Evolutionary conservation across 2,329 filamentous ascomycete species (phyloP).

Genomic region (Metarhizium robertsii): DNA sequence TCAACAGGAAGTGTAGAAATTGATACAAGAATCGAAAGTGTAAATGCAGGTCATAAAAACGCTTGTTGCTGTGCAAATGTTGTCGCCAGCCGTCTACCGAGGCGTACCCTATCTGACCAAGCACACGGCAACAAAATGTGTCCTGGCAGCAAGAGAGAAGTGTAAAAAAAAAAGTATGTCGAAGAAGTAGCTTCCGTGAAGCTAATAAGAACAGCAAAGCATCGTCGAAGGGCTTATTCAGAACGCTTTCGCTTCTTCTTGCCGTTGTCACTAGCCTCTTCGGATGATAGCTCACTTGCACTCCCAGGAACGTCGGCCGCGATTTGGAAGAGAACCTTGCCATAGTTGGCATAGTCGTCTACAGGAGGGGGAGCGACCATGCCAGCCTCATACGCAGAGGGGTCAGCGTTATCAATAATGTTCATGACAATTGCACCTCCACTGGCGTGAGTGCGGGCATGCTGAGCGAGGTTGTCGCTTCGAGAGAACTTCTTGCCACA

Average conservation of each 20-base stretch:
- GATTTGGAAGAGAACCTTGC: conserved; percentile 74
- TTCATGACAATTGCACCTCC: conserved; percentile 87
- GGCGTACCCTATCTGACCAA: conserved; percentile 20
- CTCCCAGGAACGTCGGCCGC: conserved; percentile 64
- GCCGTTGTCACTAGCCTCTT: conserved; percentile 38
- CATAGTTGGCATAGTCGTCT: conserved; percentile 59
- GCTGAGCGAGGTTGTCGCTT: conserved; percentile 94
- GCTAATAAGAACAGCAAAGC: background rate
- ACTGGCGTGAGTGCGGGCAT: conserved; percentile 78
- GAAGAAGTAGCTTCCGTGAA: conserved; percentile 2
- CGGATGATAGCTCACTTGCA: conserved; percentile 47
- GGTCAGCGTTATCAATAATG: conserved; percentile 64
- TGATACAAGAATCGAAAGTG: conserved; percentile 35
- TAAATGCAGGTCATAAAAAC: conserved; percentile 29
- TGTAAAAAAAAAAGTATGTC: conserved; percentile 5
- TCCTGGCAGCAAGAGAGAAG: conserved; percentile 1
- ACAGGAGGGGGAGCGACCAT: conserved; percentile 35
- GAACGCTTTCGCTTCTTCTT: conserved; percentile 67
- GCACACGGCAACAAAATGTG: conserved; percentile 4
- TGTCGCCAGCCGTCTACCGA: conserved; percentile 20
- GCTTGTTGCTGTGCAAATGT: conserved; percentile 24
- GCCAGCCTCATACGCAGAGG: conserved; percentile 30
- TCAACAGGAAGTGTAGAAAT: conserved; percentile 24
- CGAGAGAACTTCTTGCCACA: conserved; percentile 99
- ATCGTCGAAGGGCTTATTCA: conserved; percentile 32